Conservation (phyloP, 495 filamentous ascomycete species). For the Bombardia bombarda region DNA sequence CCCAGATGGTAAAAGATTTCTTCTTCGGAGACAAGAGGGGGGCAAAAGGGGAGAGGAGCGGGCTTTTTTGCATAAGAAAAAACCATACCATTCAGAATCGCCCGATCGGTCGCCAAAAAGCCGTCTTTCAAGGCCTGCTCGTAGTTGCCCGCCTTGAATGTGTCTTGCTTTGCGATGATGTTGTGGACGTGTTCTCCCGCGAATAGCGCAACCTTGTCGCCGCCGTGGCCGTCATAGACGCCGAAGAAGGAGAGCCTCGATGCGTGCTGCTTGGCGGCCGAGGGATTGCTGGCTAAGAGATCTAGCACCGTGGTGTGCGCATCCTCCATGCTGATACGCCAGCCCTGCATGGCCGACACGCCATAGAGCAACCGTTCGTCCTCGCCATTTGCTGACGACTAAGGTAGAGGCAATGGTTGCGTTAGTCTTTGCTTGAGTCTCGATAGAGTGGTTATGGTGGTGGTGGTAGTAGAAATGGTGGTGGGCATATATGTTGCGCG, state of each 20-base stretch:
- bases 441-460: too few species aligned
- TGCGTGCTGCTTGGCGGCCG: slow-evolving; percentile 51
- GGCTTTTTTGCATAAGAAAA: slow-evolving; percentile 1
- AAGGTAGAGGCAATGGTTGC: slow-evolving; percentile 9
- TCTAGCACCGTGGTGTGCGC: slow-evolving; percentile 85
- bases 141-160: slow-evolving; percentile 83
- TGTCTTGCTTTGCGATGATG: slow-evolving; percentile 88
- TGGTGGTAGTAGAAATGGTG: too few species aligned
- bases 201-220: slow-evolving; percentile 91
- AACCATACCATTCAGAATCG: slow-evolving; percentile 80
- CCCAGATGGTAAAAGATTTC: background rate
- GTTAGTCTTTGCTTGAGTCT: slow-evolving; percentile 8
- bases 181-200: slow-evolving; percentile 88
- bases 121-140: slow-evolving; percentile 96
- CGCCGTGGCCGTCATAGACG: slow-evolving; percentile 96
- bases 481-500: too few species aligned
- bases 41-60: background rate
- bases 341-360: slow-evolving; percentile 98
- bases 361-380: slow-evolving; percentile 91
- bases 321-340: slow-evolving; percentile 99
- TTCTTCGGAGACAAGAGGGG: too few species aligned
- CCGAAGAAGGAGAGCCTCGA: slow-evolving; percentile 91
- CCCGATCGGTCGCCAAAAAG: slow-evolving; percentile 91
- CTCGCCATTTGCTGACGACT: slow-evolving; percentile 82
- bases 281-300: slow-evolving; percentile 57